phyloP scores from a whole-genome alignment of 768 basidiomycete genomes.

The Naganishia friedmannii region DNA sequence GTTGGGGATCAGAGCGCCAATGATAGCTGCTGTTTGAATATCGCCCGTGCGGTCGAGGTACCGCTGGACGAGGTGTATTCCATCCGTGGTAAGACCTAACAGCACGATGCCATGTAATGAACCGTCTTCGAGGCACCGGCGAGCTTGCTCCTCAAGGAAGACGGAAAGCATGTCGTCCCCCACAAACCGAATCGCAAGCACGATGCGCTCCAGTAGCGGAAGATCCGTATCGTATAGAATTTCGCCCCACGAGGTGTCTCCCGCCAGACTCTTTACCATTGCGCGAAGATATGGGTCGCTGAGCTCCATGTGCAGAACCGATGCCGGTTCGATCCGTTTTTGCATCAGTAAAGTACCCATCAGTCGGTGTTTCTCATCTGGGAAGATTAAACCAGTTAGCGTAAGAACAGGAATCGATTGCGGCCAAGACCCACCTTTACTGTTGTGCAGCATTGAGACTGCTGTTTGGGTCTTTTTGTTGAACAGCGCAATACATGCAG shows the following conservation, averaged over 20 bases:
- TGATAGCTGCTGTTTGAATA: conserved; percentile 45
- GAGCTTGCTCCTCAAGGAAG: conserved; percentile 41
- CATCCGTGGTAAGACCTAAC: conserved; percentile 41
- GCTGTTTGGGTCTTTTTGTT: conserved; percentile 44
- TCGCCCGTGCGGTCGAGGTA: conserved; percentile 45
- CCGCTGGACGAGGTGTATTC: conserved; percentile 37
- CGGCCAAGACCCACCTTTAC: conserved; percentile 34
- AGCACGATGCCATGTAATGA: conserved; percentile 39
- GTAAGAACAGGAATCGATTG: neutral
- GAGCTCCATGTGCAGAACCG: conserved; percentile 37
- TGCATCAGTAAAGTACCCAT: conserved; percentile 41
- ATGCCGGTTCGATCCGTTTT: conserved; percentile 40
- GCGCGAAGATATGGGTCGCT: conserved; percentile 49
- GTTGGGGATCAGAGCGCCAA: conserved; percentile 37
- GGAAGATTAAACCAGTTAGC: neutral
- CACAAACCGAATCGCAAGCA: conserved; percentile 44
- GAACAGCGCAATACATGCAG: conserved; percentile 48
- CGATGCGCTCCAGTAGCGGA: conserved; percentile 43
- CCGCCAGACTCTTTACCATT: conserved; percentile 41
- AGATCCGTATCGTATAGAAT: conserved; percentile 45
- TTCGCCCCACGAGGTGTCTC: conserved; percentile 46
- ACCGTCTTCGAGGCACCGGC: conserved; percentile 32
- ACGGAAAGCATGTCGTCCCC: conserved; percentile 41
- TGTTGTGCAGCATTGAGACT: conserved; percentile 42
- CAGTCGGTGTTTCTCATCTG: conserved; percentile 45